phyloP scores from a whole-genome alignment of 1,284 basidiomycete genomes.

The Apiotrichum veenhuisii region DNA sequence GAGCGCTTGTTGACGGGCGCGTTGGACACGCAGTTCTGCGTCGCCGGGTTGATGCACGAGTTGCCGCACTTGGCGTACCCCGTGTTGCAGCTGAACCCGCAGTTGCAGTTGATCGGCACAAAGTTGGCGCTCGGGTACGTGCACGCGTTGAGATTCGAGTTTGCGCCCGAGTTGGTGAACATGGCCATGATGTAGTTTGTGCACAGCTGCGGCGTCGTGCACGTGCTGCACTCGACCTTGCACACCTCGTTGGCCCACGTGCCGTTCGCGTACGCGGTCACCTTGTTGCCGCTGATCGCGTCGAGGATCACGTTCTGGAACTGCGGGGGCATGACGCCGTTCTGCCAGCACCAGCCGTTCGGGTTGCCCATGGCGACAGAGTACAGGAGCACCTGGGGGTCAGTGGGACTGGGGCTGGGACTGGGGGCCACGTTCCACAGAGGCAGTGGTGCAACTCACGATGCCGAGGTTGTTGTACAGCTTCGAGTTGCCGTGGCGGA shows the following conservation, averaged over 20 bases:
- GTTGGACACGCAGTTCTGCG: constrained; percentile 3
- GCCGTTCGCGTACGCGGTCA: neutral
- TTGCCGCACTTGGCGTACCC: constrained; percentile 1
- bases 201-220: neutral
- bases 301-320: neutral
- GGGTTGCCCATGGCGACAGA: neutral
- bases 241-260: constrained; percentile 1
- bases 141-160: neutral
- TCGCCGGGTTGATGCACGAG: constrained; percentile 6
- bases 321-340: neutral
- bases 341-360: neutral
- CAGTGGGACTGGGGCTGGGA: too few species aligned
- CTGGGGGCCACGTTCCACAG: too few species aligned
- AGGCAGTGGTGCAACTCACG: too few species aligned
- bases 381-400: too few species aligned
- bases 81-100: neutral
- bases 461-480: too few species aligned
- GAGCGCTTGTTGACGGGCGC: neutral
- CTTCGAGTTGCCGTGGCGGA: too few species aligned
- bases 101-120: neutral
- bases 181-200: neutral
- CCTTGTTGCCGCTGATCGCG: neutral
- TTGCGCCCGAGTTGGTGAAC: neutral
- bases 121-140: neutral
- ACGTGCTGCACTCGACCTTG: neutral